Conservation (phyloP, 2,329 filamentous ascomycete species). For the Ophiostoma sp. region DNA sequence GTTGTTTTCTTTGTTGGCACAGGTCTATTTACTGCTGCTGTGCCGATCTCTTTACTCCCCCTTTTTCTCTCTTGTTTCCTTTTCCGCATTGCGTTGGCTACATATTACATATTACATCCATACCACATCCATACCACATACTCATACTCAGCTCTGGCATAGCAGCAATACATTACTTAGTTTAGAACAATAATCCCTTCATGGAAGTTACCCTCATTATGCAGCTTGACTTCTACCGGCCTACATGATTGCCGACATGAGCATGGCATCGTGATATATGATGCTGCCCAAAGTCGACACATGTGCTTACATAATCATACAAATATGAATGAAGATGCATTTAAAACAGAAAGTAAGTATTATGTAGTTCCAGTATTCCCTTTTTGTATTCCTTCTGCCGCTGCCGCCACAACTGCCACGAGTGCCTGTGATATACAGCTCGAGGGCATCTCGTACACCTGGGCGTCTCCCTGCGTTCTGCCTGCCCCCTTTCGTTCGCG, state of each 20-base stretch:
- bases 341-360: constrained; percentile 11
- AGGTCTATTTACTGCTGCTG: neutral
- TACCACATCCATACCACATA: constrained; percentile 9
- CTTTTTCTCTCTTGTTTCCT: neutral
- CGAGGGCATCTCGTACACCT: neutral
- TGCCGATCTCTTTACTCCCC: neutral
- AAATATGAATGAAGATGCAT: neutral
- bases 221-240: too few species aligned
- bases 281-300: neutral
- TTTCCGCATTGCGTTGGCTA: constrained; percentile 4
- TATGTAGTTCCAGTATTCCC: neutral
- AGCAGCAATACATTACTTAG: neutral
- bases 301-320: neutral
- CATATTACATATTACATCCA: constrained; percentile 4
- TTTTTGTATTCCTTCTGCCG: constrained; percentile 3
- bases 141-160: constrained; percentile 16
- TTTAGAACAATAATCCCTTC: neutral
- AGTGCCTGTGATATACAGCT: neutral
- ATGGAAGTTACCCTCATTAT: too few species aligned
- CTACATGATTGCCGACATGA: neutral
- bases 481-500: neutral
- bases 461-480: neutral
- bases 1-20: constrained; percentile 1
- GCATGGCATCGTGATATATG: too few species aligned
- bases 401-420: neutral